Evolutionary conservation across 1,284 basidiomycete genomes (phyloP).

Genomic region (Apiotrichum sp.): DNA sequence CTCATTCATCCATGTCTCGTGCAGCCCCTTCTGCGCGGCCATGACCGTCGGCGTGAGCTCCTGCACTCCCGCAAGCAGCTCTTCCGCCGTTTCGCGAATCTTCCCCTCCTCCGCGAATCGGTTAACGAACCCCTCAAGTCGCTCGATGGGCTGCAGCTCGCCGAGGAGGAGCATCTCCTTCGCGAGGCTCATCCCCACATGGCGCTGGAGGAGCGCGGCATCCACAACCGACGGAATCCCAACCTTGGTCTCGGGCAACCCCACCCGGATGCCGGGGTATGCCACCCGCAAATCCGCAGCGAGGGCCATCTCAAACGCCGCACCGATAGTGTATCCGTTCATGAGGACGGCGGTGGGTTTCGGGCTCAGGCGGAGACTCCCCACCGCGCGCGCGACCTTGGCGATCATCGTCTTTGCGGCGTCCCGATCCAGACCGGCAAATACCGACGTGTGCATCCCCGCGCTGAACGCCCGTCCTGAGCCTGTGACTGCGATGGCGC

Average conservation of each 20-base stretch:
- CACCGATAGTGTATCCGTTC: constrained; percentile 14
- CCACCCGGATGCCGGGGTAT: neutral
- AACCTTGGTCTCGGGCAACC: constrained; percentile 18
- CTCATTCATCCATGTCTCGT: constrained; percentile 15
- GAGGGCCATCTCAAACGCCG: constrained; percentile 20
- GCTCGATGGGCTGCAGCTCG: constrained; percentile 11
- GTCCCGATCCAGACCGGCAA: constrained; percentile 4
- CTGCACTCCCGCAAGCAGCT: constrained; percentile 10
- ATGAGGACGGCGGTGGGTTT: constrained; percentile 15
- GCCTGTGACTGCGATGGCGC: constrained; percentile 14
- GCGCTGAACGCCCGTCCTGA: constrained; percentile 11
- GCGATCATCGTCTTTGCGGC: constrained; percentile 6
- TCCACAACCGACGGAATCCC: constrained; percentile 16
- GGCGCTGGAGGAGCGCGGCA: constrained; percentile 11
- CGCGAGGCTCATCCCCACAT: constrained; percentile 10
- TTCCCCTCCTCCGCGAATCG: neutral
- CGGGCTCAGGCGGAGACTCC: constrained; percentile 8
- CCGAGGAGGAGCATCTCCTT: constrained; percentile 18
- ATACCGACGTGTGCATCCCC: constrained; percentile 16
- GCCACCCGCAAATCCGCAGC: constrained; percentile 15
- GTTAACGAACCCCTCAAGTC: constrained; percentile 11
- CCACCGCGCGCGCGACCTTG: constrained; percentile 10
- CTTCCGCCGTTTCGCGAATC: neutral
- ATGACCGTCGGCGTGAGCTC: constrained; percentile 16
- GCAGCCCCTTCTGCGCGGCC: constrained; percentile 16